Percentiles rank a stretch among this genome's conserved stretches.
phyloP scores from a whole-genome alignment of 2,329 filamentous ascomycete genomes.

The Didymella lethalis region DNA sequence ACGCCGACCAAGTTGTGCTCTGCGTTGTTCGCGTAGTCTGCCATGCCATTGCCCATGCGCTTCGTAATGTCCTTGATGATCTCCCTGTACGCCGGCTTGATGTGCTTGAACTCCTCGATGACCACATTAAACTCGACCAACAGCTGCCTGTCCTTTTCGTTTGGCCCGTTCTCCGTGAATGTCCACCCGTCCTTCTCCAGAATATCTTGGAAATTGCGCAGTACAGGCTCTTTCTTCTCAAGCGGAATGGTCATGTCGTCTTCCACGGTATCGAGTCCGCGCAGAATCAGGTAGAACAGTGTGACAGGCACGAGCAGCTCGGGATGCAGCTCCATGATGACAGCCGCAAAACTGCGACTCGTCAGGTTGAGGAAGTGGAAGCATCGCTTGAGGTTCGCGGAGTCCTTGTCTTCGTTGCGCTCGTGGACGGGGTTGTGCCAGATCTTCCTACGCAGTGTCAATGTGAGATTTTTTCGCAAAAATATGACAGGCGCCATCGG shows the following conservation, averaged over 20 bases:
- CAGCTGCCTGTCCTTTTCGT: conserved; percentile 93
- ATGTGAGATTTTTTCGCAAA: conserved; percentile 1
- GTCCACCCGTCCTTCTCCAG: conserved; percentile 89
- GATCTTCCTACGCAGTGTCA: conserved; percentile 73
- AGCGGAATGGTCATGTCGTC: conserved; percentile 95
- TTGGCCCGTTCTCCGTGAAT: conserved; percentile 81
- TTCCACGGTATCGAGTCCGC: conserved; percentile 96
- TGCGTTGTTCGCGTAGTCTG: conserved; percentile 87
- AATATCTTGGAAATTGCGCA: conserved; percentile 81
- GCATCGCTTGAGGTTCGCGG: conserved; percentile 77
- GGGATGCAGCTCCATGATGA: conserved; percentile 95
- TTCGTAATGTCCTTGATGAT: conserved; percentile 93
- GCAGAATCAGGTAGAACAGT: conserved; percentile 91
- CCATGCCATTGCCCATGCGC: conserved; percentile 99
- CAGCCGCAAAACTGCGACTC: conserved; percentile 89
- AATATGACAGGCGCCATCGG: neutral
- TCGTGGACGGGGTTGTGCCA: conserved; percentile 95
- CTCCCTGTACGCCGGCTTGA: conserved; percentile 82
- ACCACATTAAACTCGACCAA: conserved; percentile 92
- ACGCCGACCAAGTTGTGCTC: conserved; percentile 83
- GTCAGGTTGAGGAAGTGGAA: conserved; percentile 87
- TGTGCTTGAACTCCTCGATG: conserved; percentile 82
- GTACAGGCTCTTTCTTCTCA: conserved; percentile 81
- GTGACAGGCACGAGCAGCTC: conserved; percentile 89
- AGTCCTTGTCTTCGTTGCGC: conserved; percentile 79